Conservation (phyloP, 208 protist genomes). For the Trichomonas tenax region DNA sequence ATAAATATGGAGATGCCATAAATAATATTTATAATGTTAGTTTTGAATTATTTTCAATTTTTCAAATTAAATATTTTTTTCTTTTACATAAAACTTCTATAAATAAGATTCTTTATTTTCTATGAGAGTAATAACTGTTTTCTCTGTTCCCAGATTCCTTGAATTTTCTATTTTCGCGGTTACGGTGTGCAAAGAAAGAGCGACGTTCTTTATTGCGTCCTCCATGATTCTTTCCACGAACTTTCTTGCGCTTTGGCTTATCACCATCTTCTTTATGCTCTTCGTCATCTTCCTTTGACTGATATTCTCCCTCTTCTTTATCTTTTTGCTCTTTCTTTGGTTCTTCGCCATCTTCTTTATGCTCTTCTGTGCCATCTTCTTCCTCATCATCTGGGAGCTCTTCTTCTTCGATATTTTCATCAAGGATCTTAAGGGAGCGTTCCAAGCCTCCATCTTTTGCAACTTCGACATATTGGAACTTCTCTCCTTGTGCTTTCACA, state of each 20-base stretch:
- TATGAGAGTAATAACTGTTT: not conserved
- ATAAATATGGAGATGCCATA: too few species aligned
- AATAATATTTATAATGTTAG: too few species aligned
- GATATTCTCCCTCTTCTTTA: too few species aligned
- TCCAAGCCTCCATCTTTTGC: not conserved
- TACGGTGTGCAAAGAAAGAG: not conserved
- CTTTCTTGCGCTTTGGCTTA: not conserved
- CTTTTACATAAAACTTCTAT: not conserved
- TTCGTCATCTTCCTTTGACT: not conserved
- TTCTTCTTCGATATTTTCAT: not conserved
- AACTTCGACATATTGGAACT: not conserved
- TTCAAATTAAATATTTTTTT: not conserved
- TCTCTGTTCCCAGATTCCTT: not conserved
- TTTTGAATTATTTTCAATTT: too few species aligned
- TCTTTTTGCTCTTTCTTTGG: too few species aligned
- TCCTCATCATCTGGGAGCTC: not conserved
- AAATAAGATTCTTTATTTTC: not conserved
- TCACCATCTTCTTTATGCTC: not conserved
- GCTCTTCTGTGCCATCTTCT: not conserved
- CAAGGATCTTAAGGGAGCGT: not conserved
- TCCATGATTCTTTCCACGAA: not conserved
- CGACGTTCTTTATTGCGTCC: not conserved
- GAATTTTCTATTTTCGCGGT: not conserved
- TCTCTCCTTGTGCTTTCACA: not conserved
- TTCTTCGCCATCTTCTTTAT: not conserved